Percentiles rank a stretch among this genome's conserved stretches.
These are phyloP conservation scores for Rhodotorula sphaerocarpa DNA, from an alignment of 768 basidiomycete species.

Conservation along the genomic window DNA sequence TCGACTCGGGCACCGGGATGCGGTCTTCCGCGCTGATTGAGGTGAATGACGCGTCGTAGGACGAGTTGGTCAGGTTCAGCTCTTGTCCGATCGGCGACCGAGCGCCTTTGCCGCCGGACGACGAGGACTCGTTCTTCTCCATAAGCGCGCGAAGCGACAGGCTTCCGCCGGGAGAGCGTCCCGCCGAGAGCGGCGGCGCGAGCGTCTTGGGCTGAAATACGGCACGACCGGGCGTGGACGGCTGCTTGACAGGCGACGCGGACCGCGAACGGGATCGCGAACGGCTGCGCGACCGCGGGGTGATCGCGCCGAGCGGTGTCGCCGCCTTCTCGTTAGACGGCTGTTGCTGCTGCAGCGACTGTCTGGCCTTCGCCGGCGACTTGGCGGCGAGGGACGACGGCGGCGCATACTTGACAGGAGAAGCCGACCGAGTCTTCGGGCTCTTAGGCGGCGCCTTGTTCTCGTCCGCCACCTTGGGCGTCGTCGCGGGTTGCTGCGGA, in stretches of 20 bases:
- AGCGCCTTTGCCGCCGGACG: no score
- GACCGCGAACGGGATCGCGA: conserved; percentile 15
- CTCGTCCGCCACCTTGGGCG: neutral
- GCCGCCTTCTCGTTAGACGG: neutral
- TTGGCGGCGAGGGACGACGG: conserved; percentile 3
- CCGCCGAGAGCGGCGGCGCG: conserved; percentile 11
- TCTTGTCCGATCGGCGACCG: no score
- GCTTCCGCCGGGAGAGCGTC: conserved; percentile 24
- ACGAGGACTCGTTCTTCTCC: neutral
- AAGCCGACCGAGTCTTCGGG: neutral
- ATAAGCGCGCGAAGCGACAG: conserved; percentile 17
- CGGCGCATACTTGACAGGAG: neutral
- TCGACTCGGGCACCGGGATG: conserved; percentile 11
- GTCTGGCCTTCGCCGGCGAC: neutral
- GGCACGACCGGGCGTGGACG: neutral
- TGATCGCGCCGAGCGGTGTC: neutral
- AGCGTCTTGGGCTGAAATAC: conserved; percentile 10
- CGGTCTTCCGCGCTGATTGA: neutral
- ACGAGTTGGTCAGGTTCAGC: conserved; percentile 24
- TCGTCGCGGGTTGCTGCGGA: neutral
- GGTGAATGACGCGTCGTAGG: neutral
- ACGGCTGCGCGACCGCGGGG: neutral
- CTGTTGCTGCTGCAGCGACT: neutral
- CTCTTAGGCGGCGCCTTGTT: conserved; percentile 4
- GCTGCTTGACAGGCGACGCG: conserved; percentile 20